Evolutionary conservation across 352 stramenopile species (phyloP).

Genomic region (Pythium aphanidermatum): DNA sequence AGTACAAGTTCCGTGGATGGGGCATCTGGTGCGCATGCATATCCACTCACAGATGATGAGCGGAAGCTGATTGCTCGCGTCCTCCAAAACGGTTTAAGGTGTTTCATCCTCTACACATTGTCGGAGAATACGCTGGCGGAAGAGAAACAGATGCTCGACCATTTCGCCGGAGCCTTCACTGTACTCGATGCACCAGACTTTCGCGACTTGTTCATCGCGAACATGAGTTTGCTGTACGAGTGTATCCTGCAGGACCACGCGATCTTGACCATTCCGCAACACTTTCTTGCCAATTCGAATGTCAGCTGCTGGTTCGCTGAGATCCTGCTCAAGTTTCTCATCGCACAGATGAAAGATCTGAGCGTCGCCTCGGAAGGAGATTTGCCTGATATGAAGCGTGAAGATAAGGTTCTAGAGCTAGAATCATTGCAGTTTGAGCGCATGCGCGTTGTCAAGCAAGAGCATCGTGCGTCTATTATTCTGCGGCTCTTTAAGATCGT

Average conservation of each 20-base stretch:
- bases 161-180: slow-evolving; percentile 96
- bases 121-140: slow-evolving; percentile 83
- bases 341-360: slow-evolving; percentile 92
- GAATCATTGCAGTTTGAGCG: slow-evolving; percentile 68
- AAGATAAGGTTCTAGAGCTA: slow-evolving; percentile 72
- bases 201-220: slow-evolving; percentile 83
- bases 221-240: slow-evolving; percentile 89
- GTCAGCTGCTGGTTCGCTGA: slow-evolving; percentile 93
- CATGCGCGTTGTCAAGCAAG: slow-evolving; percentile 63
- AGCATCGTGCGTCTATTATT: slow-evolving; percentile 82
- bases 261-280: slow-evolving; percentile 92
- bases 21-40: slow-evolving; percentile 33
- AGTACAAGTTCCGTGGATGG: slow-evolving; percentile 1
- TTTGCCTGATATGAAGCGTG: slow-evolving; percentile 66
- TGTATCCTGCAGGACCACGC: slow-evolving; percentile 92
- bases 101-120: slow-evolving; percentile 91
- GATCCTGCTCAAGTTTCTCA: slow-evolving; percentile 93
- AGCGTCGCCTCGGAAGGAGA: slow-evolving; percentile 76
- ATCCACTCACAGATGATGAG: slow-evolving; percentile 91
- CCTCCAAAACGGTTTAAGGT: slow-evolving; percentile 90
- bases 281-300: slow-evolving; percentile 93
- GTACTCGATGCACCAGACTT: slow-evolving; percentile 95
- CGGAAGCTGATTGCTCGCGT: slow-evolving; percentile 91
- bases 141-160: slow-evolving; percentile 95
- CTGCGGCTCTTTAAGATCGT: slow-evolving; percentile 94